phyloP scores from a whole-genome alignment of 306 rosid species.

The Gastrolobium bilobum region DNA sequence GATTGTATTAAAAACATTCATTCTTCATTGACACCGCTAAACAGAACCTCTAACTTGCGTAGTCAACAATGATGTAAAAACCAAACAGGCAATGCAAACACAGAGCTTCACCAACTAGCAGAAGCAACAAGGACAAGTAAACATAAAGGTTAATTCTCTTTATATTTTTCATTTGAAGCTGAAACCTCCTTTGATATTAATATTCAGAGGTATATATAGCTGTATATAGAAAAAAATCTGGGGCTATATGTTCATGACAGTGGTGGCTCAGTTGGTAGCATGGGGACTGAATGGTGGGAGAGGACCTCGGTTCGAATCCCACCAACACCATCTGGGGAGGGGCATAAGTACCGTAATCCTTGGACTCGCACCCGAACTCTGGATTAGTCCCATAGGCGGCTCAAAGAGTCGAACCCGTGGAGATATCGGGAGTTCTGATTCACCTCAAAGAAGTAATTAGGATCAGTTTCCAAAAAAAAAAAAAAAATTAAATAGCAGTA shows the following conservation, averaged over 20 bases:
- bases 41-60: neutral
- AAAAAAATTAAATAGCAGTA: neutral
- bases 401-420: too few relatives aligned
- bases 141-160: conserved; percentile 26
- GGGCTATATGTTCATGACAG: neutral
- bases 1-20: neutral
- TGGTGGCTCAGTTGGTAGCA: too few relatives aligned
- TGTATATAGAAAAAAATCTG: neutral
- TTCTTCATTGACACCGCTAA: neutral
- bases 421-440: too few relatives aligned
- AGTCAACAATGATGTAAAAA: conserved; percentile 23
- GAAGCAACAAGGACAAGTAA: conserved; percentile 23
- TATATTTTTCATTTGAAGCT: neutral
- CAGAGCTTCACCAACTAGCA: conserved; percentile 12
- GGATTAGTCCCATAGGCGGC: too few relatives aligned
- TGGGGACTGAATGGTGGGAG: too few relatives aligned
- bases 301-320: too few relatives aligned
- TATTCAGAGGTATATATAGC: neutral
- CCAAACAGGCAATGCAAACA: conserved; percentile 16
- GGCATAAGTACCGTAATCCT: too few relatives aligned
- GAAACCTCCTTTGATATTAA: neutral
- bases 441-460: too few relatives aligned
- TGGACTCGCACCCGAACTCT: too few relatives aligned
- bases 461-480: too few relatives aligned
- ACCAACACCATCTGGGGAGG: too few relatives aligned